phyloP scores from a whole-genome alignment of 305 asterid genomes.

The Stenogyne calaminthoides region DNA sequence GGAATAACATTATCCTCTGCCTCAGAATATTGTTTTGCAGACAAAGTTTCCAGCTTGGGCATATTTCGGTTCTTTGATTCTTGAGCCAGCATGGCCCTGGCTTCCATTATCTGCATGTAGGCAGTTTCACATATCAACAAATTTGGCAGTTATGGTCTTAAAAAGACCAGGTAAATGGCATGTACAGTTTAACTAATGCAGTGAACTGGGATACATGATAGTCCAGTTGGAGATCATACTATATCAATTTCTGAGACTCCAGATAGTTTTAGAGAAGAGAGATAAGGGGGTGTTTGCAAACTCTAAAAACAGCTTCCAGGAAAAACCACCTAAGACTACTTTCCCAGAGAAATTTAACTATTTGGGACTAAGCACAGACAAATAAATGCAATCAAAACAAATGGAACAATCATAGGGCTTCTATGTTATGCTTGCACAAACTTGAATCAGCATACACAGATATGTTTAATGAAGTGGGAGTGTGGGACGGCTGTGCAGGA shows the following conservation, averaged over 20 bases:
- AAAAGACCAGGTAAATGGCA: neutral
- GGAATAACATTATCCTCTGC: conserved; percentile 39
- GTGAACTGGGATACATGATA: neutral
- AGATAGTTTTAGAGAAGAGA: neutral
- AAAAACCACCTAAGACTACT: neutral
- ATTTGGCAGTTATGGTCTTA: neutral
- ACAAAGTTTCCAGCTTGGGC: conserved; percentile 34
- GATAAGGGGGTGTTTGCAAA: neutral
- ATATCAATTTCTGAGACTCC: neutral
- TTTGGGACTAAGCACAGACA: neutral
- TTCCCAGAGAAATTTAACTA: conserved; percentile 2
- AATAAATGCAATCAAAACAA: conserved; percentile 17
- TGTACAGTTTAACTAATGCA: conserved; percentile 4
- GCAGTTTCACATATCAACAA: neutral
- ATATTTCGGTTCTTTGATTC: conserved; percentile 51
- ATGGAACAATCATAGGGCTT: neutral
- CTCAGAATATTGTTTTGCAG: conserved; percentile 33
- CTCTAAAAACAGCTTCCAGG: too few relatives aligned
- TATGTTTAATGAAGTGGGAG: neutral
- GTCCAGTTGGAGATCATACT: neutral
- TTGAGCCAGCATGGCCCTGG: conserved; percentile 65
- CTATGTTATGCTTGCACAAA: neutral
- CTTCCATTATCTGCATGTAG: conserved; percentile 63
- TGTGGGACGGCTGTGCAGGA: neutral
- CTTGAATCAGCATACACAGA: neutral